Evolutionary conservation across 352 stramenopile species (phyloP), one percentile per base, ranked within the genome.

Genomic region (Blastocystis sp.): DNA sequence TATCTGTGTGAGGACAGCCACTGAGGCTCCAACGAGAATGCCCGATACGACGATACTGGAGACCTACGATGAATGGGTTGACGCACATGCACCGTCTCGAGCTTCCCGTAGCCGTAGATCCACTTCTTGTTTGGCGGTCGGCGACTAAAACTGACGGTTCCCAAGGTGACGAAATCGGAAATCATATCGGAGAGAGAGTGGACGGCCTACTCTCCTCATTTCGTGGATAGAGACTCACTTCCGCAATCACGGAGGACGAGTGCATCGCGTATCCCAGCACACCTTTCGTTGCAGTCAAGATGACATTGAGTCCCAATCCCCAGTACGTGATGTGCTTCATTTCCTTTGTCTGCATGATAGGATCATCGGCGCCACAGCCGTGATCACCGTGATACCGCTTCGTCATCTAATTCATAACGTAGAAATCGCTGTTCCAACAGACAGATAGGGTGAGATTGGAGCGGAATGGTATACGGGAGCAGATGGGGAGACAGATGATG

Each of bases 291-390:
- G 34, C 75, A 24, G 57, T 85, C 16, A 85, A 42, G 32, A 76
- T 29, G 11, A 85, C 75, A 38, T 85, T 85, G 29, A 85, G 42
- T 34, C 75, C 53, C 51, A 85, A 48, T 44, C 75, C 75, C 40
- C 36, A 48, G 42, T 85, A 85, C 34, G 75, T 85, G 18, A 85
- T 61, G 24, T 72, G 64, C 38, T 85, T 85, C 57, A 76, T 76
- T 75, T 85, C 75, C 40, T 85, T 85, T n/a, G 75, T 85, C 40
- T 85, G 75, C 48, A 85, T 64, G 42, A 73, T 46, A 32, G 75
- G 75, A 85, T 85, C 75, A 42, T 85, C 75, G 7, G 27, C 9
- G 7, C 44, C 44, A 34, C 27, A 34, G 8, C 57, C 57, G 42
- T 85, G 75, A 67, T 85, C 36, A 24, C 75, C 75, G 48, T 85